phyloP scores from a whole-genome alignment of 352 stramenopile species.

The Pythium pyrilobum region DNA sequence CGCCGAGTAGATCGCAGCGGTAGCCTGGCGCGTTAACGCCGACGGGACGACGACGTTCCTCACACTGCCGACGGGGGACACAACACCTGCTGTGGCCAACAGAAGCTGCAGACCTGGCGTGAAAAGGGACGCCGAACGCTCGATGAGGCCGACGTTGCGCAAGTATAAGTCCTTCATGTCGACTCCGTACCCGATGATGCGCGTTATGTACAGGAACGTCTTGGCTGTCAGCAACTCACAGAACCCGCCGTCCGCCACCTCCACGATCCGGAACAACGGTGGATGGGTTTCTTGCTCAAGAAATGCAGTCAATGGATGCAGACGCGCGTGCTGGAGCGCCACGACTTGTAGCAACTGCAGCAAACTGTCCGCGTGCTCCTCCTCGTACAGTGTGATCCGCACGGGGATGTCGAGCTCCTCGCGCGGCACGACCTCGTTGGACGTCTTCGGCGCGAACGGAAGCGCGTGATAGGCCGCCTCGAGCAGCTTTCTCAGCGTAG shows the following conservation, averaged over 20 bases:
- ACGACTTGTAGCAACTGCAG: neutral
- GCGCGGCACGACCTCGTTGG: neutral
- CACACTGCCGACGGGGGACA: neutral
- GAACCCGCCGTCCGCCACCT: neutral
- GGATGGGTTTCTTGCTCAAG: neutral
- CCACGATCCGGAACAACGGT: conserved; percentile 3
- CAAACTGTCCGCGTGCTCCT: neutral
- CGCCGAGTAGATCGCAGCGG: conserved; percentile 1
- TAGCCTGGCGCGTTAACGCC: neutral
- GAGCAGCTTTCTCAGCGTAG: neutral
- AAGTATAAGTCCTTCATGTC: neutral
- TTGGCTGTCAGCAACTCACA: neutral
- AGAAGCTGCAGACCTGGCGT: neutral
- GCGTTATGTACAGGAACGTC: neutral
- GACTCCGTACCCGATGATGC: neutral
- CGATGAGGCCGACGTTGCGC: neutral
- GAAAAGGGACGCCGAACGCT: neutral
- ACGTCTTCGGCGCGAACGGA: too few species aligned
- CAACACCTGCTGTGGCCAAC: neutral
- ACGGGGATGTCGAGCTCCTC: conserved; percentile 1
- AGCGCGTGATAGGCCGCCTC: too few species aligned
- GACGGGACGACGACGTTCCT: neutral
- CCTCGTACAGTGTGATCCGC: neutral
- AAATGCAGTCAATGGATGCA: neutral
- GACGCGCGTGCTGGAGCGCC: neutral